phyloP scores from a whole-genome alignment of 106 monocot species.

The Posidonia australis region DNA sequence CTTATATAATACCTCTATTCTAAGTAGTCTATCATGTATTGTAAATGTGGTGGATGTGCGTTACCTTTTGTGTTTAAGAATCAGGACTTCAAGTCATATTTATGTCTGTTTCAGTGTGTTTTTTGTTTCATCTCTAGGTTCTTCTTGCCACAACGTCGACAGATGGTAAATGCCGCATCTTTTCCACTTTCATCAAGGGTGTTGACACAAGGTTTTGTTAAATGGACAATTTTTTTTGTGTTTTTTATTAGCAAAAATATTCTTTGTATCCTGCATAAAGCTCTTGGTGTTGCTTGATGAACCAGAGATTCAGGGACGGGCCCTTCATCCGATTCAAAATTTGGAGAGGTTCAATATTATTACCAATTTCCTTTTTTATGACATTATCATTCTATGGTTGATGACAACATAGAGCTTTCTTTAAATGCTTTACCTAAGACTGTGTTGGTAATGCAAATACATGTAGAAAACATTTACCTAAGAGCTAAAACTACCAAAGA shows the following conservation, averaged over 20 bases:
- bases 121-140: constrained; percentile 38
- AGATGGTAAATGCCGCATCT: constrained; percentile 97
- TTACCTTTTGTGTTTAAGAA: background rate
- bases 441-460: no score
- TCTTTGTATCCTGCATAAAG: constrained; percentile 1
- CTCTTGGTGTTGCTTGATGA: constrained; percentile 7
- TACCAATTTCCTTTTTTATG: background rate
- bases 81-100: no score
- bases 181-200: constrained; percentile 94
- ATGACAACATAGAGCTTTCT: no score
- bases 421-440: no score
- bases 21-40: background rate
- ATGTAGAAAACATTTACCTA: no score
- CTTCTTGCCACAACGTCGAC: constrained; percentile 98
- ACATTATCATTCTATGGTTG: background rate
- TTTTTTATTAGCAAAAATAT: background rate
- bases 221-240: background rate
- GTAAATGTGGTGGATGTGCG: background rate
- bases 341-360: constrained; percentile 70
- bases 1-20: background rate
- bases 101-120: background rate
- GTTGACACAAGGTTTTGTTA: constrained; percentile 73
- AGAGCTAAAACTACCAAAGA: no score
- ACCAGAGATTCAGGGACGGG: constrained; percentile 48
- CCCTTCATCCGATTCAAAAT: constrained; percentile 62